Evolutionary conservation across 495 filamentous ascomycete genomes (phyloP), one percentile per base, ranked within the genome.

Genomic region (Aspergillus baeticus): DNA sequence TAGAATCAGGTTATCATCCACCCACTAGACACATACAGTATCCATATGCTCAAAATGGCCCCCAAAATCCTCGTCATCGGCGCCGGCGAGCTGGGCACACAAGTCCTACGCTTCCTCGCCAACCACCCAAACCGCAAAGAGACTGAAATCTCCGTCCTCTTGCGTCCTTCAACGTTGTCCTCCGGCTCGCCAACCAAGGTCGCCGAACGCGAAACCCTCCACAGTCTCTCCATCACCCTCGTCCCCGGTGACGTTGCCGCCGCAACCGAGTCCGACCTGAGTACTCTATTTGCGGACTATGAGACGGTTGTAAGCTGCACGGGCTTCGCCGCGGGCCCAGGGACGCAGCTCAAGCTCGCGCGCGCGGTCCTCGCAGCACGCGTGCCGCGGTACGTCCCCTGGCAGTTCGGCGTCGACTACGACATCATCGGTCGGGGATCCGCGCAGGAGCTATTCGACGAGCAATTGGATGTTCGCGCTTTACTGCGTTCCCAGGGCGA

Each of bases 361-460:
- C 58, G 58, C 2, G 83, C 84, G 0, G 80, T 76, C 0, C 66
- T 87, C 4, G 54, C 57, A 10, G 81, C 81, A 0, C 64, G 68
- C 1, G 66, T 76, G 0, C 43, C 53, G 13, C 61, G 77, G 7
- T 87, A 78, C 57, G 65, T 86, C 13, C 84, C 85, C 2, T 87
- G 85, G 84, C 84, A 89, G 64, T 87, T 83, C 65, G 85, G 85
- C 8, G 75, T 86, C 2, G 82, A 88, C 59, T 87, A 88, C 61
- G 80, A 84, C 54, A 66, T 69, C 29, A 80, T 87, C 33, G 84
- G 83, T 1, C 61, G 69, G 0, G 81, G 76, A 1, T 78, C 75
- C 18, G 74, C 75, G 45, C 77, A 82, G 64, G 79, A 80, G 56
- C 45, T 87, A 17, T 87, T 87, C 52, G 81, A 81, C 51, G 84